Percentiles rank a stretch among this genome's conserved stretches.
phyloP scores from a whole-genome alignment of 1,284 basidiomycete genomes.

The Ceratobasidium theobromae region DNA sequence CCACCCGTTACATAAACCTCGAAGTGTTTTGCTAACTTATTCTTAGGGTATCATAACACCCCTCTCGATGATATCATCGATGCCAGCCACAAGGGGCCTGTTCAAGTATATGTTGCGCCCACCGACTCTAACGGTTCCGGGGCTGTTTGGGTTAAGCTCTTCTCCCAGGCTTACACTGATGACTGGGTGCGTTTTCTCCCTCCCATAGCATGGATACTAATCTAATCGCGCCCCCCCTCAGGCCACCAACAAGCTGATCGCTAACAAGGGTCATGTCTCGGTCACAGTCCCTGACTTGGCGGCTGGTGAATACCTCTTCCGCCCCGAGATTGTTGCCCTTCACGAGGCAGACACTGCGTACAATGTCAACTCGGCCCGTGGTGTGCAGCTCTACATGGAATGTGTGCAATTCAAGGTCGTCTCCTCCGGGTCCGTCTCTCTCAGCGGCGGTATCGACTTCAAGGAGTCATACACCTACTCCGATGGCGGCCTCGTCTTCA shows the following conservation, averaged over 20 bases:
- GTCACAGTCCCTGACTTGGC: constrained; percentile 33
- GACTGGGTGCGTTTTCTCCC: constrained; percentile 11
- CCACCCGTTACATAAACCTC: neutral
- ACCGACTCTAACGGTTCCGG: constrained; percentile 22
- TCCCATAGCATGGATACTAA: neutral
- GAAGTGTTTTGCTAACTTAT: neutral
- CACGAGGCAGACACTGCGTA: constrained; percentile 34
- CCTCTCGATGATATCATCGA: constrained; percentile 30
- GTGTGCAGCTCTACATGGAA: constrained; percentile 31
- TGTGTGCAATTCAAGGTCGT: constrained; percentile 29
- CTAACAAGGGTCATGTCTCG: constrained; percentile 22
- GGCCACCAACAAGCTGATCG: constrained; percentile 33
- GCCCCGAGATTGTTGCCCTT: constrained; percentile 32
- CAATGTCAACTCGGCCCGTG: constrained; percentile 14
- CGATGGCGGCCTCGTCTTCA: constrained; percentile 8
- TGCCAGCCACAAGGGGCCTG: constrained; percentile 32
- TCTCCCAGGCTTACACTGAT: constrained; percentile 8
- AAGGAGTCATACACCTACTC: constrained; percentile 5
- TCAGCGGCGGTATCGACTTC: constrained; percentile 16
- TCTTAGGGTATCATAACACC: constrained; percentile 26
- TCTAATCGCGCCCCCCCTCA: neutral
- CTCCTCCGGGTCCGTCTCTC: constrained; percentile 1
- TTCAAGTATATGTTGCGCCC: constrained; percentile 33
- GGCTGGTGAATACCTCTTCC: constrained; percentile 33
- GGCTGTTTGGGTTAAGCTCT: constrained; percentile 31